Evolutionary conservation across 352 stramenopile species (phyloP), one percentile per base, ranked within the genome.

Genomic region (Globisporangium emineosum): DNA sequence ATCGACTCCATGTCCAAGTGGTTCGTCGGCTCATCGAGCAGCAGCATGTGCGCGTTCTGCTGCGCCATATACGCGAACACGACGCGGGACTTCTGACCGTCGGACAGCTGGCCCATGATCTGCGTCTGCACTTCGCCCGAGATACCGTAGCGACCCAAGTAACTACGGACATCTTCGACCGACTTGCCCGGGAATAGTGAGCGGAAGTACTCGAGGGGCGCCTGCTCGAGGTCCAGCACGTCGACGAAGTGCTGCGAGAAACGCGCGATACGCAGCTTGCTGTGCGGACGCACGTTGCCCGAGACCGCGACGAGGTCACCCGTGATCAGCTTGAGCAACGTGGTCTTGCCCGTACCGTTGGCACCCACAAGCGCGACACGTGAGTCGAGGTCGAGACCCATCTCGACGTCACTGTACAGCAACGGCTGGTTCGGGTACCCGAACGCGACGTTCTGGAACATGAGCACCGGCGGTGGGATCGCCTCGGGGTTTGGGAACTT

Each of bases 161-260:
- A 99, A 57, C 90, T 98, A 42, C 94, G 87, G 68, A 98, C 88
- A 43, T 98, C 94, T 67, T 99, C 96, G 19, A 97, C 78, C 13
- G 92, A 96, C 76, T 98, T 98, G 58, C 83, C 90, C 35, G 90
- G 78, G 76, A 98, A 98, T 10, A 97, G 71, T 17, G 78, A 90
- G 57, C 94, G 96, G 73, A 99, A 98, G 79, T 98, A 99, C 68
- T 99, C 96, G 17, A 99, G 85, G 4, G 97, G 97, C 10, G 90
- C 90, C 78, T 97, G 89, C 27, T 86, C 78, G 65, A 99, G 75
- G 71, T 99, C 91, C n/a, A 99, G 77, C 42, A 99, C 93, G 75
- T 99, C 97, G 3, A 98, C 96, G 67, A 99, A 99, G 74, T 99
- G 97, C 83, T 99, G 97, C 67, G 94, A 98, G 78, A 99, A 99